These are phyloP conservation scores for Monotropa hypopitys DNA, from an alignment of 179 eudicot genomes.

Conservation along the genomic window DNA sequence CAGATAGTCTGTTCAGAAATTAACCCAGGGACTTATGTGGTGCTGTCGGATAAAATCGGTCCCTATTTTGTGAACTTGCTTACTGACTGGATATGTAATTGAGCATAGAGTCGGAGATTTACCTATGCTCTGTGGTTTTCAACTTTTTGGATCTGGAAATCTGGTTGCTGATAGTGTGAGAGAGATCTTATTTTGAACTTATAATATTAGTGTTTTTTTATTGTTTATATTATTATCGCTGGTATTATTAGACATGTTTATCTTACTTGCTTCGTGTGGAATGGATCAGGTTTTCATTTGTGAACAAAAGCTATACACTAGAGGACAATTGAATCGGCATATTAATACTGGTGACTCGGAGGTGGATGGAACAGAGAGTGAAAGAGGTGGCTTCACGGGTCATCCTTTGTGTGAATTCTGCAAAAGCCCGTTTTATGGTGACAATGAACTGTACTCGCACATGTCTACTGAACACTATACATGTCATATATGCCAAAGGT, in stretches of 20 bases:
- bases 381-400: constrained; percentile 90
- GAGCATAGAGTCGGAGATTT: background rate
- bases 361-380: constrained; percentile 95
- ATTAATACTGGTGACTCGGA: constrained; percentile 77
- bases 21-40: background rate
- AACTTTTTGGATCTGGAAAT: background rate
- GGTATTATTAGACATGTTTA: background rate
- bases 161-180: background rate
- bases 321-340: constrained; percentile 77
- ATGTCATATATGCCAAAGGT: constrained; percentile 93
- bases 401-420: constrained; percentile 96
- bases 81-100: background rate
- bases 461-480: constrained; percentile 86
- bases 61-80: background rate
- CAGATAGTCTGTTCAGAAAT: too few species aligned
- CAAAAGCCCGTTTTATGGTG: constrained; percentile 70
- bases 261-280: background rate
- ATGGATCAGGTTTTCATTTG: constrained; percentile 70
- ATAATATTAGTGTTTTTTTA: background rate
- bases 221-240: background rate
- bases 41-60: background rate
- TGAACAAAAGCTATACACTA: constrained; percentile 85
- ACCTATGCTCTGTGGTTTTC: background rate
- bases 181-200: background rate
- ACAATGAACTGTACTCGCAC: constrained; percentile 79